Base-by-base conservation (phyloP, 176 grass and related monocot genomes). In the Aegilops speltoides region DNA sequence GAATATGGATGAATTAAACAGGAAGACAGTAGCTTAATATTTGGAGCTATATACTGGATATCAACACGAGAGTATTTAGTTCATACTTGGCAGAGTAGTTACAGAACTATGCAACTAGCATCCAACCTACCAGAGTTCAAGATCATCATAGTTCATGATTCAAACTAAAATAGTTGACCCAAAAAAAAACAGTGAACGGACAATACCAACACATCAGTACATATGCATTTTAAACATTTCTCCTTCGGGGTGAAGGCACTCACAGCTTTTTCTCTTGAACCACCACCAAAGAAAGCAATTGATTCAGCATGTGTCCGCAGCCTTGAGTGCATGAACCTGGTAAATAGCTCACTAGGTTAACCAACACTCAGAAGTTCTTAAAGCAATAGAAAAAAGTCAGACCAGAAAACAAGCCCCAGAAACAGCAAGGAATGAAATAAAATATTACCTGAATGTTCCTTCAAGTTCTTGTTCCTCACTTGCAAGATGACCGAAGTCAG, bases 221-320 rank as follows among this genome's bases (percentile, higher is more conserved):
- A 34, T 22, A 73, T 64, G 52, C 85, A 82, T 7, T 22, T 73
- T 38, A 57, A 76, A 29, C 10, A 32, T 54, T 50, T 54, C 48
- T 16, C 69, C 73, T 75, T 56, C 83, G 26, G 16, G 25, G 36
- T 50, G 41, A 89, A 79, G 68, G 15, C 79, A 68, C 97, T 96
- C 80, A 98, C 97, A 90, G 82, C 72, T 81, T 91, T 96, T 87
- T 98, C 97, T 79, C 97, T 91, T 84, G 92, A 93, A 87, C 97
- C 97, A 88, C 97, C 97, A 81, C 97, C 97, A 89, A 98, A 98
- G 85, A 98, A 98, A 85, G 97, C 97, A 90, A 98, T 89, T 69
- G 97, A 98, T 89, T 98, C 97, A 88, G 97, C 97, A 84, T 98
- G 97, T 12, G 97, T 94, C 33, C 90, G 94, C 40, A 98, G 85